Evolutionary conservation across 2,329 filamentous ascomycete species (phyloP).

Genomic region (Alternaria solani): DNA sequence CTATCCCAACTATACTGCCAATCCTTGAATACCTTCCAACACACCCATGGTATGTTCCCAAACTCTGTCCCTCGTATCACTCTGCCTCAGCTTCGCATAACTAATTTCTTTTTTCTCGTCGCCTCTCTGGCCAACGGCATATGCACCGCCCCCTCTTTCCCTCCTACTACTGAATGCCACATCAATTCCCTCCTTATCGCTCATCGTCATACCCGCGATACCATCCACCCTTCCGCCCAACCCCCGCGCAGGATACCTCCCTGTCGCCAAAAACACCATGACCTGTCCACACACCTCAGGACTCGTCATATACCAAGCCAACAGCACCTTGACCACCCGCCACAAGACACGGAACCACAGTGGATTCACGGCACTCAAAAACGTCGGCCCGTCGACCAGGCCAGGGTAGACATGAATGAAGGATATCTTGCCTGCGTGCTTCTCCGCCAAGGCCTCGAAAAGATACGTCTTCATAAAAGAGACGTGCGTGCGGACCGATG

Average conservation of each 20-base stretch:
- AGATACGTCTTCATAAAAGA: slow-evolving; percentile 46
- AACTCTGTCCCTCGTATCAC: slow-evolving; percentile 40
- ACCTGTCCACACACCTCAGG: too few relatives aligned
- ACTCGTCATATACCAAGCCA: too few relatives aligned
- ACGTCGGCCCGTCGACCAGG: slow-evolving; percentile 42
- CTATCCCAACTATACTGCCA: not conserved
- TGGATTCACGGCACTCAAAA: slow-evolving; percentile 33
- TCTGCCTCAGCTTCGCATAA: slow-evolving; percentile 28
- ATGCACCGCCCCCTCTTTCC: slow-evolving; percentile 37
- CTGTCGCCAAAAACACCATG: too few relatives aligned
- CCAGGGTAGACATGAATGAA: slow-evolving; percentile 47
- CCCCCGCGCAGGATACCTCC: too few relatives aligned
- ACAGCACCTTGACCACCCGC: slow-evolving; percentile 28
- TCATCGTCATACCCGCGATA: slow-evolving; percentile 12
- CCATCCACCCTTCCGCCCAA: slow-evolving; percentile 9
- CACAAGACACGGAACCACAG: slow-evolving; percentile 42
- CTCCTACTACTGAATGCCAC: slow-evolving; percentile 31
- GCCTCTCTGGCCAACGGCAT: slow-evolving; percentile 34
- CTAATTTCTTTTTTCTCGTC: slow-evolving; percentile 29
- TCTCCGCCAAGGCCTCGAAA: slow-evolving; percentile 36
- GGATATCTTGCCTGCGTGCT: slow-evolving; percentile 34
- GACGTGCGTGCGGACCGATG: slow-evolving; percentile 37
- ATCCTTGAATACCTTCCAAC: not conserved
- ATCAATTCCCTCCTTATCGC: not conserved
- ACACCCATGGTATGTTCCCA: slow-evolving; percentile 42